These are phyloP conservation scores for Blastomyces emzantsi DNA, from an alignment of 2,329 filamentous ascomycete genomes.

Conservation along the genomic window DNA sequence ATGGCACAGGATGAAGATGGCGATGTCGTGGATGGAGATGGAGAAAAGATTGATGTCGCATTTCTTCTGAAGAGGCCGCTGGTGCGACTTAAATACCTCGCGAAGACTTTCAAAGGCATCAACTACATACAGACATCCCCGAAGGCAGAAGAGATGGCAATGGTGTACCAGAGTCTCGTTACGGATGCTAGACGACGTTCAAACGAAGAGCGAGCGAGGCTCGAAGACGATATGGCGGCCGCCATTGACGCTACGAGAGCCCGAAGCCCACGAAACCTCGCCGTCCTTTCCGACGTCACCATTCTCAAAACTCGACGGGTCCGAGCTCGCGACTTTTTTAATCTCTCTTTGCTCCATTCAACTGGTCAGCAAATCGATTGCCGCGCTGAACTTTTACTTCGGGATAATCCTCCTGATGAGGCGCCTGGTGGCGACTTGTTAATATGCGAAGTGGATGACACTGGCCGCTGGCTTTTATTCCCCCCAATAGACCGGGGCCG, in stretches of 20 bases:
- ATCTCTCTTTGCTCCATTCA: slow-evolving; percentile 74
- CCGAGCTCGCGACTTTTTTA: slow-evolving; percentile 81
- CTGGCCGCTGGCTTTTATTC: slow-evolving; percentile 76
- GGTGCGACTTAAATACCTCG: slow-evolving; percentile 76
- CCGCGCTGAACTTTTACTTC: slow-evolving; percentile 74
- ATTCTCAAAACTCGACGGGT: slow-evolving; percentile 76
- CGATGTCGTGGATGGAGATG: slow-evolving; percentile 59
- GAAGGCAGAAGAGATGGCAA: slow-evolving; percentile 51
- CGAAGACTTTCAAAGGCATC: slow-evolving; percentile 66
- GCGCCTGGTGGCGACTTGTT: slow-evolving; percentile 73
- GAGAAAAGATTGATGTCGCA: slow-evolving; percentile 87
- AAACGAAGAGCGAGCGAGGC: slow-evolving; percentile 61
- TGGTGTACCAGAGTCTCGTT: slow-evolving; percentile 62
- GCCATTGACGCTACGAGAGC: slow-evolving; percentile 72
- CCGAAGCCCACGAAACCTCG: slow-evolving; percentile 69
- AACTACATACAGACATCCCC: slow-evolving; percentile 36
- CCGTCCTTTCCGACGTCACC: slow-evolving; percentile 57
- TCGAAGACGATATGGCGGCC: slow-evolving; percentile 78
- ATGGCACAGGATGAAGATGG: slow-evolving; percentile 52
- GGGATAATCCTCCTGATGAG: slow-evolving; percentile 64
- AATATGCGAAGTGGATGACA: slow-evolving; percentile 76
- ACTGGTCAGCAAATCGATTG: slow-evolving; percentile 85
- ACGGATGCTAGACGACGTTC: slow-evolving; percentile 64
- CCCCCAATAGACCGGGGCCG: slow-evolving; percentile 67
- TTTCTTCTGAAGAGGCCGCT: slow-evolving; percentile 85